A percentile compares a stretch with the other conserved stretches of the same genome.
These are phyloP conservation scores for Hypomyces perniciosus DNA, from an alignment of 2,329 filamentous ascomycete species.

Conservation along the genomic window DNA sequence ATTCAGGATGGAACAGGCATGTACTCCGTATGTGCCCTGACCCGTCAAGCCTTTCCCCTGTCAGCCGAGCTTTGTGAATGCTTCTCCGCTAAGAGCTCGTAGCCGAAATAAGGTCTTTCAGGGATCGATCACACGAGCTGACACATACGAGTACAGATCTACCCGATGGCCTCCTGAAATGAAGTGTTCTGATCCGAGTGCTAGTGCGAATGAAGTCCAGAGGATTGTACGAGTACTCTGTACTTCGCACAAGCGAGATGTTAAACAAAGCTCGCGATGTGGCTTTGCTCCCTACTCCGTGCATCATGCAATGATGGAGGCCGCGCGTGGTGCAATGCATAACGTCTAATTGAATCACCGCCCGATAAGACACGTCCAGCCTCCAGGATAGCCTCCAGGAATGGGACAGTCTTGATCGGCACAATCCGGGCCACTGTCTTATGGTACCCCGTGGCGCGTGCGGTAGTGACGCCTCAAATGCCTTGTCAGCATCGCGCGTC, in stretches of 20 bases:
- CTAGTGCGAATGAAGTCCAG: no score
- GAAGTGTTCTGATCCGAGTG: no score
- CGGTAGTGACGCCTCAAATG: background rate
- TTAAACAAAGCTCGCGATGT: no score
- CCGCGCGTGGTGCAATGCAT: no score
- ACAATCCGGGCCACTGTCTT: background rate
- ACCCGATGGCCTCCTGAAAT: background rate
- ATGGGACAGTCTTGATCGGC: background rate
- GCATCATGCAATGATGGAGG: no score
- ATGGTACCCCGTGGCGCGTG: background rate
- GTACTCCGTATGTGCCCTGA: background rate
- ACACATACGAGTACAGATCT: conserved; percentile 5
- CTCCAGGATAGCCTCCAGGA: no score
- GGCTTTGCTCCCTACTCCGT: no score
- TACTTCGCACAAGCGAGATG: no score
- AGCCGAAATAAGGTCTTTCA: conserved; percentile 7
- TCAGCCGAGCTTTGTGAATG: background rate
- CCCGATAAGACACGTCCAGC: no score
- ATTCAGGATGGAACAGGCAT: no score
- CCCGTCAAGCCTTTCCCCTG: background rate
- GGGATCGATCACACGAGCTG: conserved; percentile 5
- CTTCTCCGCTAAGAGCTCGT: conserved; percentile 3
- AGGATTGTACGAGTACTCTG: no score
- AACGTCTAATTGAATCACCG: no score
- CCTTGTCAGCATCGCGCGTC: conserved; percentile 6